Conservation (phyloP, 139 green algal species). For the Coelastrella sp. region DNA sequence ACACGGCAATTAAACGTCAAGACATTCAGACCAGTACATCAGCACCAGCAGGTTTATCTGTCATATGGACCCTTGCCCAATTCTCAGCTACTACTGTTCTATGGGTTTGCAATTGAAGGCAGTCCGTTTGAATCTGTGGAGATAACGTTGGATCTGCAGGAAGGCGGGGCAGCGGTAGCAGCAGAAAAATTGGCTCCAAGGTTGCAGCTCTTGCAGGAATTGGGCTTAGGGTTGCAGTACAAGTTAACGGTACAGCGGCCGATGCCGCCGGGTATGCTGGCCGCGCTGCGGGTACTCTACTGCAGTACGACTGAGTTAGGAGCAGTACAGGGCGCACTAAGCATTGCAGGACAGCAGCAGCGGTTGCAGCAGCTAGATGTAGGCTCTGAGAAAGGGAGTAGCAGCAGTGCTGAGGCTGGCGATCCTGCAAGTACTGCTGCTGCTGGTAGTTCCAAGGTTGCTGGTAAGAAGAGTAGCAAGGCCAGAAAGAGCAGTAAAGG, state of each 20-base stretch:
- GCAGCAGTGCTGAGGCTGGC: background rate
- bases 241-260: constrained; percentile 13
- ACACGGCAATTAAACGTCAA: constrained; percentile 54
- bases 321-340: background rate
- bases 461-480: background rate
- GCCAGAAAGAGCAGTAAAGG: background rate
- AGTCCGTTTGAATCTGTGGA: constrained; percentile 75
- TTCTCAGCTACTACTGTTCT: constrained; percentile 83
- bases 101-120: constrained; percentile 72
- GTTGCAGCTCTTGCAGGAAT: no score
- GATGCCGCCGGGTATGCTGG: background rate
- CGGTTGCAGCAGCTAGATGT: no score
- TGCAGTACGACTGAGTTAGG: background rate
- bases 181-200: background rate
- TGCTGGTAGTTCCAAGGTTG: background rate
- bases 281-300: background rate
- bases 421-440: background rate
- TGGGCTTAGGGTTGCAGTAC: background rate
- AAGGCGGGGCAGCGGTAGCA: background rate
- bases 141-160: background rate
- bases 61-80: constrained; percentile 83
- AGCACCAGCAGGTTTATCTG: constrained; percentile 71
- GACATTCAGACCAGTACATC: constrained; percentile 63
- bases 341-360: no score
- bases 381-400: background rate